These are phyloP conservation scores for Escovopsis sp. DNA, from an alignment of 2,329 filamentous ascomycete species.

Conservation along the genomic window DNA sequence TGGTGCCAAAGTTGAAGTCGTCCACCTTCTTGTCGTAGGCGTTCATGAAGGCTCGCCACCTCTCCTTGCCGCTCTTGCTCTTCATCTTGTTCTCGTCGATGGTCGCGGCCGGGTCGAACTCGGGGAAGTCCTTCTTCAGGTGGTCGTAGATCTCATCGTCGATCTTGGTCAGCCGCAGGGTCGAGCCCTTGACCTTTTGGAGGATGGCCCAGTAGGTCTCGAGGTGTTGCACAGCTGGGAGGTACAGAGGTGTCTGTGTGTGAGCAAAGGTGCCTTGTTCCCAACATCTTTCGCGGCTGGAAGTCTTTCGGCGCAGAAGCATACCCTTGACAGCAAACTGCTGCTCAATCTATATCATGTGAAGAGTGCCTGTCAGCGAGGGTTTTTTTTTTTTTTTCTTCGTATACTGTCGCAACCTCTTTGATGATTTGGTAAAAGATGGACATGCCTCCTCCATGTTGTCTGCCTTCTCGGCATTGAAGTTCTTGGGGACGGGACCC, in stretches of 20 bases:
- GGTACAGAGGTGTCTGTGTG: not conserved
- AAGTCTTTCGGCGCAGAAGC: not conserved
- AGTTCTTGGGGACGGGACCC: conserved; percentile 33
- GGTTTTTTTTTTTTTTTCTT: too few relatives aligned
- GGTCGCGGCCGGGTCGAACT: conserved; percentile 69
- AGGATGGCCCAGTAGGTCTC: conserved; percentile 95
- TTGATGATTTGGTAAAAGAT: not conserved
- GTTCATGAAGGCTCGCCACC: conserved; percentile 90
- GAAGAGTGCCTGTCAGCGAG: not conserved
- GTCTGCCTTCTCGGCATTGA: conserved; percentile 41
- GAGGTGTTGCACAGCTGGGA: conserved; percentile 75
- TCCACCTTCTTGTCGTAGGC: conserved; percentile 88
- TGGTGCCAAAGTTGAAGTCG: conserved; percentile 96
- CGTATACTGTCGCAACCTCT: too few relatives aligned
- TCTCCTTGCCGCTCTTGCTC: conserved; percentile 87
- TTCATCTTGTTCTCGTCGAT: conserved; percentile 95
- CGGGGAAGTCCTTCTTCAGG: conserved; percentile 76
- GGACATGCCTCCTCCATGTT: conserved; percentile 42
- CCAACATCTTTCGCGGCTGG: not conserved
- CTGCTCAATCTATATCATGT: conserved; percentile 70
- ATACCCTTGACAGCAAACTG: conserved; percentile 94
- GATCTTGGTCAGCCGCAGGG: conserved; percentile 78
- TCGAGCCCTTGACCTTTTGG: conserved; percentile 77
- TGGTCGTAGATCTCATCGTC: conserved; percentile 92
- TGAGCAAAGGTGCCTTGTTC: too few relatives aligned